These are phyloP conservation scores for Lumnitzera racemosa DNA, from an alignment of 345 rosid genomes.

Conservation along the genomic window DNA sequence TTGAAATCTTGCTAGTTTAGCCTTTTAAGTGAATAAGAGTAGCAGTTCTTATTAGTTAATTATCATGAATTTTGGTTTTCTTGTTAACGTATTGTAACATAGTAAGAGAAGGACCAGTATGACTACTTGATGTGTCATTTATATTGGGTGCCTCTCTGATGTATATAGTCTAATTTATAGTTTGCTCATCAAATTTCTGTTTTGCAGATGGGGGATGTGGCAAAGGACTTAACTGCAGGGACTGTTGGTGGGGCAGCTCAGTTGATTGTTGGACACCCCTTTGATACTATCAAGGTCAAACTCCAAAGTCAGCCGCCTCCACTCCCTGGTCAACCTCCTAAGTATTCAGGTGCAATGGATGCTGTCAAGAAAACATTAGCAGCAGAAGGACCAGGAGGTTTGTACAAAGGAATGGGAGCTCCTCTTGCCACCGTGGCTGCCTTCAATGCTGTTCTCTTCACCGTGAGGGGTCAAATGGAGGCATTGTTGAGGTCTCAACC, in stretches of 20 bases:
- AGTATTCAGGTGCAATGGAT: constrained; percentile 75
- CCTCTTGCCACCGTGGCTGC: constrained; percentile 98
- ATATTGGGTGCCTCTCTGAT: neutral
- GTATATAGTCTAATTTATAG: neutral
- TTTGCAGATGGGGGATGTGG: constrained; percentile 77
- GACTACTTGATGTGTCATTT: neutral
- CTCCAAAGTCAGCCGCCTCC: constrained; percentile 96
- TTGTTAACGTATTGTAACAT: too few relatives aligned
- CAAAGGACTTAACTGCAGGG: constrained; percentile 83
- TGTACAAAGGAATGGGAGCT: constrained; percentile 99
- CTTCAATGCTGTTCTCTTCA: constrained; percentile 88
- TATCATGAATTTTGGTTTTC: too few relatives aligned
- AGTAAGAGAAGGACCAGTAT: too few relatives aligned
- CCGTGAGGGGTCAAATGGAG: constrained; percentile 95
- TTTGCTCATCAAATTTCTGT: neutral
- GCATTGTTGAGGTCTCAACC: constrained; percentile 72
- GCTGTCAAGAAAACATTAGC: constrained; percentile 81
- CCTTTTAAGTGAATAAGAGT: too few relatives aligned
- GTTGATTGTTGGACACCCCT: constrained; percentile 82
- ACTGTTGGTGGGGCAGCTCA: constrained; percentile 97
- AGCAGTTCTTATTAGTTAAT: too few relatives aligned
- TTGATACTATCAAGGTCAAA: constrained; percentile 97
- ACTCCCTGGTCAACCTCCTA: constrained; percentile 69
- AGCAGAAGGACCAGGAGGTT: constrained; percentile 88
- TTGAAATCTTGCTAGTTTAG: too few relatives aligned